These are phyloP conservation scores for Waitea zeae DNA, from an alignment of 1,284 basidiomycete genomes.

Conservation along the genomic window DNA sequence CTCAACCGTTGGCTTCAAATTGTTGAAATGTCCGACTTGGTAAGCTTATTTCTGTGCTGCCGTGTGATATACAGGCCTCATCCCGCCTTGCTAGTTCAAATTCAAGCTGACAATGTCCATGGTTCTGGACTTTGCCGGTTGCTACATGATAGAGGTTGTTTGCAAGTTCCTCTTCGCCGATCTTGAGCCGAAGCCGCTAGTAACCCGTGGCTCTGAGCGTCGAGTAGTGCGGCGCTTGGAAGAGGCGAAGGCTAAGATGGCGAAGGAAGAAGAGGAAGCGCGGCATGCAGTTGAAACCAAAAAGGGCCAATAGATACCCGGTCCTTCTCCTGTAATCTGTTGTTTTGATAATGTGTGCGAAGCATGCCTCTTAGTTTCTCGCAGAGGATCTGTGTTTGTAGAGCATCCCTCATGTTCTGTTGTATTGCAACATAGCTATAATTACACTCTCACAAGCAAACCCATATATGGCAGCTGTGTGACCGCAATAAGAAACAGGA, in stretches of 20 bases:
- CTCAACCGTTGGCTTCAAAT: constrained; percentile 95
- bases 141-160: constrained; percentile 66
- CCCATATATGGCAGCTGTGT: constrained; percentile 76
- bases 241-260: not conserved
- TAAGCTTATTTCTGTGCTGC: constrained; percentile 20
- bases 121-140: constrained; percentile 80
- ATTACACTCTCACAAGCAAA: constrained; percentile 41
- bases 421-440: not conserved
- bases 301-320: not conserved
- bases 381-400: not conserved
- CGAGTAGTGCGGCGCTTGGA: constrained; percentile 24
- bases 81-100: constrained; percentile 51
- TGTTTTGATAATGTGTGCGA: not conserved
- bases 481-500: constrained; percentile 69
- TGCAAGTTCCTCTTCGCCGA: constrained; percentile 87
- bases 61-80: not conserved
- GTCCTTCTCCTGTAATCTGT: not conserved
- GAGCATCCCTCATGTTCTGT: no score
- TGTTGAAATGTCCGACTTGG: constrained; percentile 70
- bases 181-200: constrained; percentile 70
- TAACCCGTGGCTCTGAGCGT: constrained; percentile 70
- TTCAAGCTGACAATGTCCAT: constrained; percentile 62
- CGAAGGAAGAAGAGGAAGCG: not conserved
- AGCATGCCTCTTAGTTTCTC: not conserved
- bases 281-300: not conserved